Evolutionary conservation across 2,329 filamentous ascomycete species (phyloP), one percentile per base, ranked within the genome.

Genomic region (Lachnellula hyalina): DNA sequence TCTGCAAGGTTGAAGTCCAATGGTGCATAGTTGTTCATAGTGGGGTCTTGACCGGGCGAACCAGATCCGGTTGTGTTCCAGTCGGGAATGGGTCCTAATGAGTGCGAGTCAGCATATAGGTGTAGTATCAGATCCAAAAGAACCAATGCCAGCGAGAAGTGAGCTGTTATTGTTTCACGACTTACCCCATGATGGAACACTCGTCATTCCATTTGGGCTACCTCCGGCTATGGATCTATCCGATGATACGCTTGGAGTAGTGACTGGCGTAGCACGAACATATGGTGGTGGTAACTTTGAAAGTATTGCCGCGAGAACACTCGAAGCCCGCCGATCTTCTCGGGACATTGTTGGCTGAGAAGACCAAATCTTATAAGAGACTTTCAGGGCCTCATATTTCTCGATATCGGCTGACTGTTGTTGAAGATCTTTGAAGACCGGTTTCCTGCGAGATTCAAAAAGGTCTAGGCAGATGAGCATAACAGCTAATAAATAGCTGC

Each of bases 401-500:
- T 51, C 32, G 9, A 17, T 15, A 34, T 51, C 46, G 4, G 5
- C 23, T n/a, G 46, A 14, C 17, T 47, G 34, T 5, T 49, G 21
- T 21, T 36, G 40, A 14, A n/a, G 7, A 55, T 41, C 21, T 4
- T 15, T 21, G 9, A 19, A 38, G 19, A 28, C 17, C 19, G 19
- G 2, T 2, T 44, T 48, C 12, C 49, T 34, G 3, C 23, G 51
- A 5, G 49, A 49, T 28, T 58, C 56, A 38, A 52, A 55, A 11
- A 61, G 47, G 9, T 56, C 52, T 4, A 58, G 53, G 36, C 55
- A 58, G 14, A 58, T 53, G 35, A 61, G 53, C 53, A 61, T 58
- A 2, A 55, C 56, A 1, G 56, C 58, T 1, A 58, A 49, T 3
- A 58, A 49, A 7, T 56, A 61, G 35, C 28, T 32, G 28, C 3